phyloP scores from a whole-genome alignment of 371 early-diverging fungal species.

The Mucor plumbeus region DNA sequence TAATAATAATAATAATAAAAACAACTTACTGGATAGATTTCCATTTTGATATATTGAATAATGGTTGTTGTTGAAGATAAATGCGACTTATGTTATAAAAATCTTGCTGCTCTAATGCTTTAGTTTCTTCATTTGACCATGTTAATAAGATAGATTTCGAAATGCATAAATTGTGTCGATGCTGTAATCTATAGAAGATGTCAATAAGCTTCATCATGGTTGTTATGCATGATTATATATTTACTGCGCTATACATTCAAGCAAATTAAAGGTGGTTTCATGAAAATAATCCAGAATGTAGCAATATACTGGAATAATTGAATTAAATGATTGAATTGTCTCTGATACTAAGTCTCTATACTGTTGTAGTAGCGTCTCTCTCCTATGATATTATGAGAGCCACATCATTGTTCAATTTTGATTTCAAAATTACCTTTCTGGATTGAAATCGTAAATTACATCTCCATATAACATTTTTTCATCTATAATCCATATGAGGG shows the following conservation, averaged over 20 bases:
- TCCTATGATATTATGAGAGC: not conserved
- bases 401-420: not conserved
- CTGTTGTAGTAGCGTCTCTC: not conserved
- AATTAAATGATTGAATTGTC: not conserved
- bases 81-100: not conserved
- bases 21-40: not conserved
- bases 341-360: not conserved
- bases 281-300: not conserved
- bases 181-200: not conserved
- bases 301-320: not conserved
- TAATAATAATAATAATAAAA: too few relatives aligned
- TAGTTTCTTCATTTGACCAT: not conserved
- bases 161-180: not conserved
- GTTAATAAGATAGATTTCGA: not conserved
- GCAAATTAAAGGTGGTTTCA: not conserved
- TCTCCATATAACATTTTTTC: conserved; percentile 4
- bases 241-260: not conserved
- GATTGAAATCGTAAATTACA: not conserved
- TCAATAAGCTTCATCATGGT: too few relatives aligned
- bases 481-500: not conserved
- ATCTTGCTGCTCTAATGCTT: not conserved
- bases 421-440: not conserved
- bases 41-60: not conserved
- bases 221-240: not conserved
- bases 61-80: not conserved